Evolutionary conservation across 108 stramenopile genomes (phyloP).

Genomic region (Nitzschia sp.): DNA sequence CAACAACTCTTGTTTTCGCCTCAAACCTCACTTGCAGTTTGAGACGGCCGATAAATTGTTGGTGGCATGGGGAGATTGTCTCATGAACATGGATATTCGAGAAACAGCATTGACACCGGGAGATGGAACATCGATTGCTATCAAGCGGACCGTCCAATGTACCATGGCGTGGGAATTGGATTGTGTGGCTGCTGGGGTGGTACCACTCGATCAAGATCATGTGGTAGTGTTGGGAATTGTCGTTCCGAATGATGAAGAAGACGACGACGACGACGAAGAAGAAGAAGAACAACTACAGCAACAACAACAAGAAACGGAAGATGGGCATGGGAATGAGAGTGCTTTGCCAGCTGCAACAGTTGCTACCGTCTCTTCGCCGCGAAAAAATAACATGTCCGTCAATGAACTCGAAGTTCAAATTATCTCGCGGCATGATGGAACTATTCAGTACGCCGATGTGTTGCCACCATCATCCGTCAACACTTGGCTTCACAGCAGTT

Average conservation of each 20-base stretch:
- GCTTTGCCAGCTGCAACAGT: not conserved
- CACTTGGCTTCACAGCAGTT: conserved; percentile 53
- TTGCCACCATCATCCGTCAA: conserved; percentile 26
- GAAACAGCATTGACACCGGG: conserved; percentile 25
- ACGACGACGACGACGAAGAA: conserved; percentile 6
- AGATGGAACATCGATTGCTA: conserved; percentile 12
- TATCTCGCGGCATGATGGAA: conserved; percentile 58
- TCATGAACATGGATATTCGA: conserved; percentile 62
- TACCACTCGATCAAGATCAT: conserved; percentile 70
- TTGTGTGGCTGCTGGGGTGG: conserved; percentile 77
- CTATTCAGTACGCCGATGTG: conserved; percentile 39
- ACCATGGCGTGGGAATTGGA: conserved; percentile 90
- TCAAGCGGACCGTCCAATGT: conserved; percentile 54
- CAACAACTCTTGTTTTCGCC: no score
- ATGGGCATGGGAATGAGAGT: not conserved
- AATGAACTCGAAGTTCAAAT: conserved; percentile 77
- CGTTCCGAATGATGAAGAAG: conserved; percentile 20
- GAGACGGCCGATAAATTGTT: conserved; percentile 60
- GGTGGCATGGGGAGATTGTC: conserved; percentile 86
- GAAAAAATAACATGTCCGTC: conserved; percentile 14
- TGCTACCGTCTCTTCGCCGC: not conserved
- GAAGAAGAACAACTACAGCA: not conserved
- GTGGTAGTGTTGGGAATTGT: conserved; percentile 74
- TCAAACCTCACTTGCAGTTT: conserved; percentile 58
- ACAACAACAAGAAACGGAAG: not conserved